phyloP scores from a whole-genome alignment of 306 rosid genomes.

The Prosopis cineraria region DNA sequence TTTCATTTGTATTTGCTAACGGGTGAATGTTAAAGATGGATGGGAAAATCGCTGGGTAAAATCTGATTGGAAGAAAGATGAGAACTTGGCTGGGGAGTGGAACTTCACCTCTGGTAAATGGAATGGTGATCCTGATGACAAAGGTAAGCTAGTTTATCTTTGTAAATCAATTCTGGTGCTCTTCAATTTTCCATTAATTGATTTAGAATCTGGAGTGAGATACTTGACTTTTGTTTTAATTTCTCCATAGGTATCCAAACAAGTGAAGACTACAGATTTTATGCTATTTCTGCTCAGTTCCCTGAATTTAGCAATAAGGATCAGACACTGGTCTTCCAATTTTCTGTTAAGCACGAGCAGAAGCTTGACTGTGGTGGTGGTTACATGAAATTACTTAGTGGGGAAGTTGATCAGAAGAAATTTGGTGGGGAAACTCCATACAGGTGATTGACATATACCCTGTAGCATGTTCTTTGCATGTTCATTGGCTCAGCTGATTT shows the following conservation, averaged over 20 bases:
- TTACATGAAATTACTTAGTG: constrained; percentile 91
- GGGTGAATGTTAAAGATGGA: constrained; percentile 60
- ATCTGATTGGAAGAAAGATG: constrained; percentile 96
- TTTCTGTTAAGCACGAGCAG: constrained; percentile 96
- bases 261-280: constrained; percentile 94
- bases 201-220: neutral
- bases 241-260: constrained; percentile 83
- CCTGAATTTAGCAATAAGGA: constrained; percentile 98
- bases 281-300: constrained; percentile 92
- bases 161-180: neutral
- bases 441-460: constrained; percentile 57
- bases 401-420: constrained; percentile 93
- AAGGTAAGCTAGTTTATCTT: constrained; percentile 52
- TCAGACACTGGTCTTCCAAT: constrained; percentile 83
- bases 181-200: constrained; percentile 7
- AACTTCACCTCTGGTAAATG: constrained; percentile 94
- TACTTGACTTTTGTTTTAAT: constrained; percentile 31
- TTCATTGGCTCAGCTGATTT: constrained; percentile 28
- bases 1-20: constrained; percentile 7
- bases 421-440: constrained; percentile 97
- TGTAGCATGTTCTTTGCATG: neutral
- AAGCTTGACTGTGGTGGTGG: constrained; percentile 99
- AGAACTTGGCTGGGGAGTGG: constrained; percentile 91
- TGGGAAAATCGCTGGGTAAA: constrained; percentile 94
- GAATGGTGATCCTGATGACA: constrained; percentile 85